These are phyloP conservation scores for Volvariella surrecta DNA, from an alignment of 1,284 basidiomycete species.

Conservation along the genomic window DNA sequence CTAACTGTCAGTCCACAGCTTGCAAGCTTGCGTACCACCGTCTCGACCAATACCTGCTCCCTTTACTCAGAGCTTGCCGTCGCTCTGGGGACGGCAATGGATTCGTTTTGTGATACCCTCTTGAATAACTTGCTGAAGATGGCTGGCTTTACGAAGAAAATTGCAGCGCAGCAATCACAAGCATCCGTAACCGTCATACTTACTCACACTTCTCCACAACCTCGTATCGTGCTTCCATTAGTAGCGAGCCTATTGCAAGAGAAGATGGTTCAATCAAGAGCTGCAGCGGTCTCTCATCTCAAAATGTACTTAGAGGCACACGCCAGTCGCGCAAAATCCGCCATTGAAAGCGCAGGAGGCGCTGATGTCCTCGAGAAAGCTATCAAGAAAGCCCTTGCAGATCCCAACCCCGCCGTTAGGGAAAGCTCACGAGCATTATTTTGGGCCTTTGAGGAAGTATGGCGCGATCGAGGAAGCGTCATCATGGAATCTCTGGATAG, in stretches of 20 bases:
- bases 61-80: constrained; percentile 74
- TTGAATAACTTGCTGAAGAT: constrained; percentile 76
- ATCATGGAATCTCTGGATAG: constrained; percentile 70
- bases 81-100: constrained; percentile 62
- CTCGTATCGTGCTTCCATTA: constrained; percentile 64
- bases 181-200: constrained; percentile 64
- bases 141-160: constrained; percentile 94
- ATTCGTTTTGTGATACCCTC: constrained; percentile 72
- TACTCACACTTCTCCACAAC: constrained; percentile 60
- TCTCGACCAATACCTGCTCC: constrained; percentile 73
- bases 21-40: constrained; percentile 85
- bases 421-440: constrained; percentile 70
- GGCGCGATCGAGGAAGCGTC: constrained; percentile 57
- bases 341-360: constrained; percentile 60
- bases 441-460: constrained; percentile 76
- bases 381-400: constrained; percentile 65
- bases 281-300: constrained; percentile 59
- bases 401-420: constrained; percentile 76
- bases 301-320: constrained; percentile 70
- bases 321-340: constrained; percentile 48
- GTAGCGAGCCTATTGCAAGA: constrained; percentile 75
- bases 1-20: constrained; percentile 39
- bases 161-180: constrained; percentile 85
- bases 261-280: constrained; percentile 78
- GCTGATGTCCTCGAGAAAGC: constrained; percentile 66